phyloP scores from a whole-genome alignment of 2,329 filamentous ascomycete species.

The Curvularia eragrostidis region DNA sequence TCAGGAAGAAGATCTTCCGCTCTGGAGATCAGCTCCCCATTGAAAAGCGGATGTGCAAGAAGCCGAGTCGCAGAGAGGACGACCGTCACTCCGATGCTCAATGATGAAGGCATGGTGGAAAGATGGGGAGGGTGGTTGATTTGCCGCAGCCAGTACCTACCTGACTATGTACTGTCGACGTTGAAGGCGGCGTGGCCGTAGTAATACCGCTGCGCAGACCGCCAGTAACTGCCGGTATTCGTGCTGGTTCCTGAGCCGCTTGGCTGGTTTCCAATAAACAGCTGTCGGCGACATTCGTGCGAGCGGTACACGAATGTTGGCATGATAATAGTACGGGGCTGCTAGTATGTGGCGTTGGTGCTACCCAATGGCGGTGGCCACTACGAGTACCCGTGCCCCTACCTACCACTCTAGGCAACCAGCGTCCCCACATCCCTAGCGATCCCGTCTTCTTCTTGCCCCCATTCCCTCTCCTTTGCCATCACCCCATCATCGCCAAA shows the following conservation, averaged over 20 bases:
- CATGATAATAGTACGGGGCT: background rate
- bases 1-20: slow-evolving; percentile 22
- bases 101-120: slow-evolving; percentile 18
- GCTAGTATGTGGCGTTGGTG: background rate
- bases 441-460: background rate
- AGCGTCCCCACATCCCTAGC: background rate
- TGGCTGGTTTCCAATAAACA: slow-evolving; percentile 5
- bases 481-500: background rate
- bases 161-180: background rate
- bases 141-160: background rate
- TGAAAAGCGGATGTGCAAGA: slow-evolving; percentile 28
- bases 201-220: slow-evolving; percentile 3
- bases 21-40: slow-evolving; percentile 19
- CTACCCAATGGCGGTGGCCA: background rate
- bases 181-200: background rate
- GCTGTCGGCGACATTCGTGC: slow-evolving; percentile 2
- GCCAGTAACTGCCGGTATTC: slow-evolving; percentile 10
- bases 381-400: background rate
- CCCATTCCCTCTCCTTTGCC: background rate
- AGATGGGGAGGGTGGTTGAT: background rate
- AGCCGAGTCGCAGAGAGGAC: slow-evolving; percentile 21
- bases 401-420: background rate
- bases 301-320: background rate
- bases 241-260: background rate
- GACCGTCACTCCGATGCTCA: slow-evolving; percentile 16